Evolutionary conservation across 1,284 basidiomycete genomes (phyloP).

Genomic region (Ceratobasidium sp.): DNA sequence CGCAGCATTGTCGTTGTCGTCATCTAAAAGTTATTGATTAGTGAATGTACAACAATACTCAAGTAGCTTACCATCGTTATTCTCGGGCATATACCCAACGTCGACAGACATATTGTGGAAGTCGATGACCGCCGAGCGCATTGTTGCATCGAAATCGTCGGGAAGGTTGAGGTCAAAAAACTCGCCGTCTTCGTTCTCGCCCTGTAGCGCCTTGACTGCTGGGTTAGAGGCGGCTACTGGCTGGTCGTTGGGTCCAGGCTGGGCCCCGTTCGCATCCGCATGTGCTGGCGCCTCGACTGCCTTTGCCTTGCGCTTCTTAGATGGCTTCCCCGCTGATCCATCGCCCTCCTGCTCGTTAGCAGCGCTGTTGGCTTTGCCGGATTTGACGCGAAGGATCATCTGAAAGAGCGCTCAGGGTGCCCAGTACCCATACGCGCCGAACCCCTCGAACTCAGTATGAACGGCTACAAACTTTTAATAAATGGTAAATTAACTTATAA

Average conservation of each 20-base stretch:
- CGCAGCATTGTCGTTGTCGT: background rate
- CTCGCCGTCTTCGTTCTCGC: background rate
- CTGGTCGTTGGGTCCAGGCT: background rate
- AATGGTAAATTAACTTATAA: background rate
- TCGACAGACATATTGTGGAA: background rate
- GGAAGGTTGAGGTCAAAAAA: background rate
- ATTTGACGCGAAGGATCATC: background rate
- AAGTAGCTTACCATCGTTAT: background rate
- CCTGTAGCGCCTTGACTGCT: background rate
- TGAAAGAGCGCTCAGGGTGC: background rate
- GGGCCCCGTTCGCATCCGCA: background rate
- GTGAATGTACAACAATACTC: too few relatives aligned
- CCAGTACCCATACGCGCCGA: background rate
- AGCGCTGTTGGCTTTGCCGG: background rate
- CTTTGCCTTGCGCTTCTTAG: background rate
- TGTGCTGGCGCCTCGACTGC: background rate
- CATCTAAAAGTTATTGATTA: background rate
- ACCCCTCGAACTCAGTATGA: background rate
- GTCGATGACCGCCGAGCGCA: background rate
- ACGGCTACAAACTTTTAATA: background rate
- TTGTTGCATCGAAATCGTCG: background rate
- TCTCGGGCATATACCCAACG: background rate
- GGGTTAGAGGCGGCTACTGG: background rate
- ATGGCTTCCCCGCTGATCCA: background rate
- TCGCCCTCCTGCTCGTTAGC: background rate